A percentile compares a stretch with the other conserved stretches of the same genome.
phyloP scores from a whole-genome alignment of 2,329 filamentous ascomycete species.

The Calonectria fujianensis region DNA sequence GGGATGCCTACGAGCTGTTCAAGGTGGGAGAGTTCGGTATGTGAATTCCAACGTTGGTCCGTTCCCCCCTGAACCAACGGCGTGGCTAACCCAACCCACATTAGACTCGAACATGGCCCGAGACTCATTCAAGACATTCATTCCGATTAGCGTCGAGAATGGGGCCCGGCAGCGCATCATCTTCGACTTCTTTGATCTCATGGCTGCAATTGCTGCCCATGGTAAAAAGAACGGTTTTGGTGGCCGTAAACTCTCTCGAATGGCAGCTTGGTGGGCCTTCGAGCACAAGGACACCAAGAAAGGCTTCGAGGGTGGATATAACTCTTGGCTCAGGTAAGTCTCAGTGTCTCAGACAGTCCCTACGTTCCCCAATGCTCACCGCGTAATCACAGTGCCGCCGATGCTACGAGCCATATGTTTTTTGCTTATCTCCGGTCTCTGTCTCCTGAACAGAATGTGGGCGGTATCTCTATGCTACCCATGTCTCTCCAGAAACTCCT shows the following conservation, averaged over 20 bases:
- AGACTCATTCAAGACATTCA: constrained; percentile 97
- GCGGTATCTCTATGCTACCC: constrained; percentile 89
- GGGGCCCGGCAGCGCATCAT: constrained; percentile 91
- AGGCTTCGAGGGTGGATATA: constrained; percentile 96
- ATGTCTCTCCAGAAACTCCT: constrained; percentile 93
- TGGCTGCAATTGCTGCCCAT: constrained; percentile 93
- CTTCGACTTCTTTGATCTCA: constrained; percentile 95
- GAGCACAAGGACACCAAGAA: constrained; percentile 90
- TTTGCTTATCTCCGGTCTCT: constrained; percentile 96
- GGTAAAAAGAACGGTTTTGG: constrained; percentile 95
- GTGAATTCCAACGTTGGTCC: constrained; percentile 35
- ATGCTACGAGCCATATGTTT: constrained; percentile 97
- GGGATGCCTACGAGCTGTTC: constrained; percentile 98
- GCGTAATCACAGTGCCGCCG: constrained; percentile 81
- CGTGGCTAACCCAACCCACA: constrained; percentile 44
- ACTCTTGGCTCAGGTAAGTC: constrained; percentile 85
- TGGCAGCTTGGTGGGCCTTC: constrained; percentile 99
- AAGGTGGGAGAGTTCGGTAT: constrained; percentile 92
- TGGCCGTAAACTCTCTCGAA: constrained; percentile 93
- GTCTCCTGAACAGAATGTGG: constrained; percentile 85
- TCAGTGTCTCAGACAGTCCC: constrained; percentile 6
- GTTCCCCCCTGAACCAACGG: constrained; percentile 22
- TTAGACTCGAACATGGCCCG: constrained; percentile 92
- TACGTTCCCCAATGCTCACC: constrained; percentile 46
- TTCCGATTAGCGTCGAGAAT: constrained; percentile 93